Evolutionary conservation across 1,139 yeast species (phyloP).

Genomic region (Debaryomycetaceae sp.): DNA sequence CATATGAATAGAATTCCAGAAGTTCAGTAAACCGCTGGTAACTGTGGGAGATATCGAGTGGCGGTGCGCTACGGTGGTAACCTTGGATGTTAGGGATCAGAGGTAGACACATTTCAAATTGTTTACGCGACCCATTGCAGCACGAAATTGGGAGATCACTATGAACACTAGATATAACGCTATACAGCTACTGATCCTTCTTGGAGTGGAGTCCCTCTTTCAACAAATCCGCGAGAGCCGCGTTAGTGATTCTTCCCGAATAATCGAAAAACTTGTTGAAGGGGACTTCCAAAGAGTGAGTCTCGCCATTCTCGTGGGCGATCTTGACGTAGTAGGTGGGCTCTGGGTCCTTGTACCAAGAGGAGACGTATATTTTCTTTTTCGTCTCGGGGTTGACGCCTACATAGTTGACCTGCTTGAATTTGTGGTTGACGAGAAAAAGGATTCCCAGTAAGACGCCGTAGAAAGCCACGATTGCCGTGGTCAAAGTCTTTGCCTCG

Average conservation of each 20-base stretch:
- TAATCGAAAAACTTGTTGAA: constrained; percentile 37
- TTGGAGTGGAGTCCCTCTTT: constrained; percentile 2
- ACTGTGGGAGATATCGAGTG: too few species aligned
- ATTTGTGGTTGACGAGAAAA: constrained; percentile 39
- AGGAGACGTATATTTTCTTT: constrained; percentile 24
- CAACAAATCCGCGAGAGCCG: constrained; percentile 23
- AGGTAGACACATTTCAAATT: too few species aligned
- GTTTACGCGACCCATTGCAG: too few species aligned
- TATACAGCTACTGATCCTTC: neutral
- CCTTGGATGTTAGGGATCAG: too few species aligned
- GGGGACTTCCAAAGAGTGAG: constrained; percentile 15
- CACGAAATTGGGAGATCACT: too few species aligned
- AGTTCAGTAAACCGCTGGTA: too few species aligned
- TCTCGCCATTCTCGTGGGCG: constrained; percentile 11
- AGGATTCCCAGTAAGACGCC: constrained; percentile 37
- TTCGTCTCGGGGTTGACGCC: constrained; percentile 33
- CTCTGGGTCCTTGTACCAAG: constrained; percentile 30
- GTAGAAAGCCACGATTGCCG: constrained; percentile 40
- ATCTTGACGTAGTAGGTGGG: constrained; percentile 32
- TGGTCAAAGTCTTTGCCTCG: constrained; percentile 22
- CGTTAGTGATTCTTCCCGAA: constrained; percentile 35
- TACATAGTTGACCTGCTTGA: constrained; percentile 47
- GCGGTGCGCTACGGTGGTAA: too few species aligned
- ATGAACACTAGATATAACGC: too few species aligned
- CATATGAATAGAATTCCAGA: too few species aligned